Evolutionary conservation across 2,329 filamentous ascomycete species (phyloP), one percentile per base, ranked within the genome.

Genomic region (Atkinsonella texensis): DNA sequence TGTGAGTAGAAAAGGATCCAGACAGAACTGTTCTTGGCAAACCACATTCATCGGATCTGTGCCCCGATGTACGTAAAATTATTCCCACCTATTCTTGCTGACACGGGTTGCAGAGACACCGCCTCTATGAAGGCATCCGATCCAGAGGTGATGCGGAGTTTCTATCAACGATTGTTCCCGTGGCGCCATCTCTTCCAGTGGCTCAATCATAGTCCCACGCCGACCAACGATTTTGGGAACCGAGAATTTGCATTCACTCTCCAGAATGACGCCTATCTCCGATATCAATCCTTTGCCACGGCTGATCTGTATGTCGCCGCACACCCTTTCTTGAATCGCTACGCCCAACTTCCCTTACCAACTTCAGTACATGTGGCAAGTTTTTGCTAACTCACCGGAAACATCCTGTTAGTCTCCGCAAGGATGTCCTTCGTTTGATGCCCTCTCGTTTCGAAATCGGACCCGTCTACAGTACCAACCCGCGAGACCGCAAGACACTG

Each of bases 371-470:
- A 45, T 23, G 15, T 13, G 45, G 13, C 6, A n/a, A 15, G 28
- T 20, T 2, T 1, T 32, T 2, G 44, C 43, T 58, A 38, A 56
- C 59, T 13, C 51, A 8, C 35, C 35, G n/a, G 35, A 41, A 54
- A 38, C 38, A 45, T 28, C 35, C 3, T 43, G 15, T 23, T 2
- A 88, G 84, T 1, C 80, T 98, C 42, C 88, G 90, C 38, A 96
- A 95, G 68, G 89, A 96, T 60, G 88, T 96, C 51, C 75, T 98
- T 4, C 82, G 84, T 44, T 80, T 91, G 58, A 88, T 94, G 62
- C 93, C 93, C 3, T 87, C 87, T 1, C 89, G 93, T 68, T 97
- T 98, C 72, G 93, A 98, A 74, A 97, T 98, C 61, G 93, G 93
- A 0, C 93, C 93, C n/a, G 86, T 96, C 47, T 98, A 98, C 71